Percentiles rank a stretch among this genome's conserved stretches.
These are phyloP conservation scores for Daldinia concentrica DNA, from an alignment of 495 filamentous ascomycete genomes.

Conservation along the genomic window DNA sequence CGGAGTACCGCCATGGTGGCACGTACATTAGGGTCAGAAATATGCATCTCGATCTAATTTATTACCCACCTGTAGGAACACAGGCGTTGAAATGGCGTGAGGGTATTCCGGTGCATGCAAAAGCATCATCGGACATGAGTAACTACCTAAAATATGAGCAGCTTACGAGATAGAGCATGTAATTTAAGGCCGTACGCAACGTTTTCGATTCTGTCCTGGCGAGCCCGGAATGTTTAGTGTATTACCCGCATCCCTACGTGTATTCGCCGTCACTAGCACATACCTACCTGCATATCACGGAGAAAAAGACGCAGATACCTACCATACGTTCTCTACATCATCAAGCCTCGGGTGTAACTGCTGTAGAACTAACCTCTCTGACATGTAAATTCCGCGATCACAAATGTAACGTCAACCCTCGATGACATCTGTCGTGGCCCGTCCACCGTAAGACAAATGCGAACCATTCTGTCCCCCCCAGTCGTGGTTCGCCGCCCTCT, in stretches of 20 bases:
- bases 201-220: not conserved
- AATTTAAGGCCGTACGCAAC: not conserved
- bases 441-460: slow-evolving; percentile 17
- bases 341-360: not conserved
- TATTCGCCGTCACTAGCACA: not conserved
- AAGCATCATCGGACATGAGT: not conserved
- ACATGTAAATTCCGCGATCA: not conserved
- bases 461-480: not conserved
- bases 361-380: slow-evolving; percentile 10
- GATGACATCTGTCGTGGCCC: slow-evolving; percentile 33
- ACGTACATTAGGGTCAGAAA: not conserved
- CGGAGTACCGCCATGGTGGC: not conserved
- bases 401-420: slow-evolving; percentile 17
- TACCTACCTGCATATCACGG: not conserved
- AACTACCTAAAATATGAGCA: not conserved
- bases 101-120: not conserved
- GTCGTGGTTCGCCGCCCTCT: not conserved
- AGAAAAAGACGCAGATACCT: not conserved
- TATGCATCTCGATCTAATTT: not conserved
- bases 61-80: slow-evolving; percentile 12
- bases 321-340: not conserved
- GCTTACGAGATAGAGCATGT: not conserved
- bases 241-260: not conserved
- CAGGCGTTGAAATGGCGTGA: slow-evolving; percentile 9
- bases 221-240: not conserved